These are phyloP conservation scores for Ophiostoma himal-ulmi DNA, from an alignment of 2,329 filamentous ascomycete species.

Conservation along the genomic window DNA sequence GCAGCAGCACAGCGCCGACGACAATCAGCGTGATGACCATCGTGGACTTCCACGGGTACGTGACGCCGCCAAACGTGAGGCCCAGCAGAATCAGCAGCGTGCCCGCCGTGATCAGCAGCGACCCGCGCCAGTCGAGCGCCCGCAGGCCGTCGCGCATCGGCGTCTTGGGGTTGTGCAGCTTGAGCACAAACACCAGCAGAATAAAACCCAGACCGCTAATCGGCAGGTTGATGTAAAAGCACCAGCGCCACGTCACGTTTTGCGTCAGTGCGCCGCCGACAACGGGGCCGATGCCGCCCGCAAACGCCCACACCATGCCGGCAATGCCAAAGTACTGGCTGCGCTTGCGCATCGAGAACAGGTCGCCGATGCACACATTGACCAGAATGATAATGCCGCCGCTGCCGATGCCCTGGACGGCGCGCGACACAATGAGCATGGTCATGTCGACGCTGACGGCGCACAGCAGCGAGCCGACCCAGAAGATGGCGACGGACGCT, in stretches of 20 bases:
- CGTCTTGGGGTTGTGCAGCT: conserved; percentile 63
- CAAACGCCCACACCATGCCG: conserved; percentile 61
- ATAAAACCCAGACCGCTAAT: conserved; percentile 40
- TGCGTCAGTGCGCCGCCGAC: conserved; percentile 58
- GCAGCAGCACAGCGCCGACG: conserved; percentile 60
- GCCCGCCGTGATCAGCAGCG: conserved; percentile 60
- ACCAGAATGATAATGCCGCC: conserved; percentile 48
- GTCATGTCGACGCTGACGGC: conserved; percentile 42
- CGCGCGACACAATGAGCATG: conserved; percentile 44
- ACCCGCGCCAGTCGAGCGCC: conserved; percentile 56
- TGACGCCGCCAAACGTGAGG: conserved; percentile 74
- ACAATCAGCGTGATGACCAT: conserved; percentile 72
- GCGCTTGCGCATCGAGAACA: conserved; percentile 43
- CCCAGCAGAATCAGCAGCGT: conserved; percentile 83
- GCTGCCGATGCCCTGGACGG: conserved; percentile 48
- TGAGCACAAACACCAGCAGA: conserved; percentile 56
- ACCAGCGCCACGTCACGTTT: conserved; percentile 59
- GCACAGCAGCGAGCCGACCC: conserved; percentile 46
- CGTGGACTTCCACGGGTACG: conserved; percentile 67
- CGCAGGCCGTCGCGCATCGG: conserved; percentile 56
- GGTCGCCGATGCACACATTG: conserved; percentile 49
- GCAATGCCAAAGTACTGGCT: conserved; percentile 57
- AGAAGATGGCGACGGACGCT: conserved; percentile 45
- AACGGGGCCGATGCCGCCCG: conserved; percentile 57
- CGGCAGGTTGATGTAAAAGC: conserved; percentile 57